phyloP scores from a whole-genome alignment of 1,284 basidiomycete genomes.

The Stereum hirsutum region DNA sequence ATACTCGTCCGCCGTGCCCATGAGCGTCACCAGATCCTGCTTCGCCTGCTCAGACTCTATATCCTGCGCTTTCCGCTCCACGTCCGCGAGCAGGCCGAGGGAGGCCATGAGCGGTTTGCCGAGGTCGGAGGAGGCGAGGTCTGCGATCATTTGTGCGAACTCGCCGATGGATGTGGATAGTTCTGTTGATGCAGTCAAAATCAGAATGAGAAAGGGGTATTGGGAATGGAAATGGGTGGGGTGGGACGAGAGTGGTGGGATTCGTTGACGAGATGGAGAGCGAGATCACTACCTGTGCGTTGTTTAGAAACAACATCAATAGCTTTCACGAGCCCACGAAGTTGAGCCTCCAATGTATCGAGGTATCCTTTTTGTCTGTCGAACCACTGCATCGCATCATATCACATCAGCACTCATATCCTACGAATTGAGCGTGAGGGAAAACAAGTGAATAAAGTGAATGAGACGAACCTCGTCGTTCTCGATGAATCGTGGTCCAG shows the following conservation, averaged over 20 bases:
- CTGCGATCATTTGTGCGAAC: conserved; percentile 58
- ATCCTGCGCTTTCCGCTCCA: conserved; percentile 66
- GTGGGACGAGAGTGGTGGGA: neutral
- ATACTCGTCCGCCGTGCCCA: conserved; percentile 90
- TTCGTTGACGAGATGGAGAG: neutral
- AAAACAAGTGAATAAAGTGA: neutral
- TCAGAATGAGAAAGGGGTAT: neutral
- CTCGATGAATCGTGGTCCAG: conserved; percentile 85
- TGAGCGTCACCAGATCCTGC: conserved; percentile 68
- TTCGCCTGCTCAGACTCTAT: conserved; percentile 65
- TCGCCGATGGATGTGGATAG: conserved; percentile 60
- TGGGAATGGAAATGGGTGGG: neutral
- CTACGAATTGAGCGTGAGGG: too few relatives aligned
- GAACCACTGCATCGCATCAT: conserved; percentile 84
- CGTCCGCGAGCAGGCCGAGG: conserved; percentile 60
- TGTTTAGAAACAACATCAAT: conserved; percentile 80
- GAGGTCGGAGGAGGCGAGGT: conserved; percentile 68
- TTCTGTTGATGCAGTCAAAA: conserved; percentile 41
- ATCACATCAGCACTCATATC: too few relatives aligned
- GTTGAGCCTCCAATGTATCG: conserved; percentile 84
- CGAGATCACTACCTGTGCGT: conserved; percentile 45
- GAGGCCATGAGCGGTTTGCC: conserved; percentile 64
- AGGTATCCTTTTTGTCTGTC: conserved; percentile 82
- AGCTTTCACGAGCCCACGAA: conserved; percentile 79
- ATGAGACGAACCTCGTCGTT: conserved; percentile 66